Evolutionary conservation across 2,329 filamentous ascomycete genomes (phyloP), one percentile per base, ranked within the genome.

Genomic region (Emericellopsis cladophorae): DNA sequence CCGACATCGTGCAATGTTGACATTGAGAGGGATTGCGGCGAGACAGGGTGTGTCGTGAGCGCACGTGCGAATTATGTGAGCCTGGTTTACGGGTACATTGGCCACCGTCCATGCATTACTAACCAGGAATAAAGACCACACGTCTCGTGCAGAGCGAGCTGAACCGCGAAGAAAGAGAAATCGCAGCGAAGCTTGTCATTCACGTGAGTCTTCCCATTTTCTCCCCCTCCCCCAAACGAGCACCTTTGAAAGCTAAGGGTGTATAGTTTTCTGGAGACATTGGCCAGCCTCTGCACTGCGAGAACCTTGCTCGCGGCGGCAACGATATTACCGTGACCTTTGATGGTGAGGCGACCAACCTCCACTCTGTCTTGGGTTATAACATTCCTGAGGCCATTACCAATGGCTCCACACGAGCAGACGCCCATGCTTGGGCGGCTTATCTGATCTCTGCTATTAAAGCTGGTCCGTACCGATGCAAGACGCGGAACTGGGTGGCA

Each of bases 361-460:
- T 81, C 6, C 77, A 81, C 53, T 54, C 69, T 5, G 64, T 73
- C 39, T 81, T 76, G 77, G 77, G 81, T 51, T 74, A 68, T 6
- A 59, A 66, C 39, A 77, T 79, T 45, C 68, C 72, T 10, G 65
- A 75, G 49, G 57, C 57, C 40, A 54, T 62, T 29, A 52, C 58
- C 1, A 63, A 62, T 41, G 62, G 61, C 44, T 51, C 51, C 23
- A 52, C 49, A 4, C 49, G 60, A 34, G 36, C 55, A 18, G 51
- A 58, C 4, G 65, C 64, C 3, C 56, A 57, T 50, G 46, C 53
- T 4, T 68, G 65, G 64, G 60, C 65, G 9, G 46, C 49, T 18
- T 51, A 49, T 1, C 51, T 68, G 26, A 42, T 45, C 18, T 36
- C 36, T 48, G 56, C 57, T 21, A 65, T 67, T 49, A 52, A 58